phyloP scores from a whole-genome alignment of 225 moss, liverwort and hornwort species.

The Physcomitrium patens region DNA sequence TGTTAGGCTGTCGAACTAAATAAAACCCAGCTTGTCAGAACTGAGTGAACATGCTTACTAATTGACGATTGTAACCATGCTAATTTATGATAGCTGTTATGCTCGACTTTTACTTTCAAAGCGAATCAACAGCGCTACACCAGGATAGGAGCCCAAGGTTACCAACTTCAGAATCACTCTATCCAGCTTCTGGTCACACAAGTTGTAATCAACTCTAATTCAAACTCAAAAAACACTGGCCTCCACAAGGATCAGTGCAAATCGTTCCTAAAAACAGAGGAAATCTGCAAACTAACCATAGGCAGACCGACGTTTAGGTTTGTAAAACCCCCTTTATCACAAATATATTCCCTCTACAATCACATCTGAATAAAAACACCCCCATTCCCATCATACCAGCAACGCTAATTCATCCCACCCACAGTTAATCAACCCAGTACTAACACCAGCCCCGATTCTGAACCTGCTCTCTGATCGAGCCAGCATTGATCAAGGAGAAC shows the following conservation, averaged over 20 bases:
- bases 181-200: slow-evolving; percentile 4
- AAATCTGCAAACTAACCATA: slow-evolving; percentile 23
- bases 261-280: slow-evolving; percentile 6
- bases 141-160: background rate
- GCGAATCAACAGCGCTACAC: background rate
- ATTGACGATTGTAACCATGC: background rate
- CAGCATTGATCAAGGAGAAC: background rate
- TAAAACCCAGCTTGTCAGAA: background rate
- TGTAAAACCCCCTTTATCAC: background rate
- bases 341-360: background rate
- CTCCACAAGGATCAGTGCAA: background rate
- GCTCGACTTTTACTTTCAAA: background rate
- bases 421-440: background rate
- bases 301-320: slow-evolving; percentile 11
- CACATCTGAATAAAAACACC: background rate
- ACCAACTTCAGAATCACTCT: background rate
- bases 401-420: background rate
- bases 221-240: slow-evolving; percentile 15
- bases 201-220: slow-evolving; percentile 13
- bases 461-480: background rate
- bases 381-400: background rate
- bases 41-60: background rate
- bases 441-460: background rate
- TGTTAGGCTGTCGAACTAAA: background rate
- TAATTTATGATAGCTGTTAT: background rate